phyloP scores from a whole-genome alignment of 2,329 filamentous ascomycete genomes.

The Zymoseptoria tritici region DNA sequence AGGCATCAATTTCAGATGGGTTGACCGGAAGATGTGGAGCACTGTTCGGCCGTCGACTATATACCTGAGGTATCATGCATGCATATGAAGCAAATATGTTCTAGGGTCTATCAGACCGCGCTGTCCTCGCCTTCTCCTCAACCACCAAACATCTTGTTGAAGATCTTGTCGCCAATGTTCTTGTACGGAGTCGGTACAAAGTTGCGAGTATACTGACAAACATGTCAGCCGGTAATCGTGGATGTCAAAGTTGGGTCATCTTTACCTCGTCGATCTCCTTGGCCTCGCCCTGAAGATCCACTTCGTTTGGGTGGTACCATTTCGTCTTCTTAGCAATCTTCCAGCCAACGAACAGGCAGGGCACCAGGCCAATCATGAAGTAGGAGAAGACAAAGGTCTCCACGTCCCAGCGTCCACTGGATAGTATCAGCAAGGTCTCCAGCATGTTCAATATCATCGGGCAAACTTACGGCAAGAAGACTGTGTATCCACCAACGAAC shows the following conservation, averaged over 20 bases:
- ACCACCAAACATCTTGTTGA: constrained; percentile 40
- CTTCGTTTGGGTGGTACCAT: constrained; percentile 44
- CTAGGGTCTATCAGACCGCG: background rate
- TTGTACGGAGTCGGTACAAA: constrained; percentile 16
- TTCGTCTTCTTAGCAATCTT: constrained; percentile 60
- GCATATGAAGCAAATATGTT: background rate
- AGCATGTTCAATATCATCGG: too few species aligned
- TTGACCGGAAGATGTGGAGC: too few species aligned
- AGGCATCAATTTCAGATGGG: too few species aligned
- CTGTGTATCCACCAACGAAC: constrained; percentile 66
- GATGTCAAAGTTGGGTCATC: constrained; percentile 20
- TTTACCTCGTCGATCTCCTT: constrained; percentile 53
- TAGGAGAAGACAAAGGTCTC: constrained; percentile 67
- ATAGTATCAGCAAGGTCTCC: too few species aligned
- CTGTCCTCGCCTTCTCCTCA: background rate
- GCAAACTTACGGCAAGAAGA: constrained; percentile 59
- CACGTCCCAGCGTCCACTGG: constrained; percentile 52
- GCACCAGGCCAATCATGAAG: constrained; percentile 65
- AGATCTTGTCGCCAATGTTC: constrained; percentile 34
- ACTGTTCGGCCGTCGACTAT: background rate
- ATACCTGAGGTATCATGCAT: background rate
- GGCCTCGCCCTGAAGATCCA: constrained; percentile 56
- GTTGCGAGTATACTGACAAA: constrained; percentile 15
- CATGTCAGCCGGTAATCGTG: background rate
- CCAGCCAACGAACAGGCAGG: constrained; percentile 61